Conservation (phyloP, 108 stramenopile genomes). For the Cyclotella atomus region DNA sequence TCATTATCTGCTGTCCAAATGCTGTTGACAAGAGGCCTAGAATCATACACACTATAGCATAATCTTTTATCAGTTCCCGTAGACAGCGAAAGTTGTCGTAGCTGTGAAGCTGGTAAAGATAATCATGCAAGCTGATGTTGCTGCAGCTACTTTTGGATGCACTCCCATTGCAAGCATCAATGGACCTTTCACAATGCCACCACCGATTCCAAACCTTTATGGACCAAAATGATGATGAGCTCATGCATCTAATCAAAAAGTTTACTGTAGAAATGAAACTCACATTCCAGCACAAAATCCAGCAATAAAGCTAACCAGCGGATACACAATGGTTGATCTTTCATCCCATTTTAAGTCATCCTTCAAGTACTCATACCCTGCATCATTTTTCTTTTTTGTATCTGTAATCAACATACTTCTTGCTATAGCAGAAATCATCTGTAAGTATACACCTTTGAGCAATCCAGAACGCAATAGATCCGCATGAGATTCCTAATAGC, state of each 20-base stretch:
- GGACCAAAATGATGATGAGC: too few species aligned
- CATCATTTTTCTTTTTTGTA: slow-evolving; percentile 43
- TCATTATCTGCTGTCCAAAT: slow-evolving; percentile 81
- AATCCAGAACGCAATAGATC: slow-evolving; percentile 75
- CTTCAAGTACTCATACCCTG: slow-evolving; percentile 59
- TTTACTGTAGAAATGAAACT: too few species aligned
- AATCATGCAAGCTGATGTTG: slow-evolving; percentile 93
- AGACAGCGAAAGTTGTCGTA: slow-evolving; percentile 90
- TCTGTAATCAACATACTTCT: slow-evolving; percentile 56
- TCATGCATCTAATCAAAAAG: neutral
- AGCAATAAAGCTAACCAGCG: slow-evolving; percentile 86
- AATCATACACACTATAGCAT: slow-evolving; percentile 84
- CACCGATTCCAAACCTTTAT: slow-evolving; percentile 90
- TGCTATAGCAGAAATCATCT: slow-evolving; percentile 61
- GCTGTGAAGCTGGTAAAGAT: slow-evolving; percentile 92
- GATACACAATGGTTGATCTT: slow-evolving; percentile 85
- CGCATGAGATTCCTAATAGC: slow-evolving; percentile 90
- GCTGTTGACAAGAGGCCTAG: slow-evolving; percentile 86
- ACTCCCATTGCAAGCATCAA: slow-evolving; percentile 96
- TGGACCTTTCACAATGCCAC: slow-evolving; percentile 93
- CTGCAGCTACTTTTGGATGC: slow-evolving; percentile 90
- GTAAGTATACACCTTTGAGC: slow-evolving; percentile 75
- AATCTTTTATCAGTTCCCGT: slow-evolving; percentile 89
- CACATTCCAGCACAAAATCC: slow-evolving; percentile 97
- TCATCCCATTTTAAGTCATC: slow-evolving; percentile 94